phyloP scores from a whole-genome alignment of 768 basidiomycete species.

The Boletus vermiculosoides region DNA sequence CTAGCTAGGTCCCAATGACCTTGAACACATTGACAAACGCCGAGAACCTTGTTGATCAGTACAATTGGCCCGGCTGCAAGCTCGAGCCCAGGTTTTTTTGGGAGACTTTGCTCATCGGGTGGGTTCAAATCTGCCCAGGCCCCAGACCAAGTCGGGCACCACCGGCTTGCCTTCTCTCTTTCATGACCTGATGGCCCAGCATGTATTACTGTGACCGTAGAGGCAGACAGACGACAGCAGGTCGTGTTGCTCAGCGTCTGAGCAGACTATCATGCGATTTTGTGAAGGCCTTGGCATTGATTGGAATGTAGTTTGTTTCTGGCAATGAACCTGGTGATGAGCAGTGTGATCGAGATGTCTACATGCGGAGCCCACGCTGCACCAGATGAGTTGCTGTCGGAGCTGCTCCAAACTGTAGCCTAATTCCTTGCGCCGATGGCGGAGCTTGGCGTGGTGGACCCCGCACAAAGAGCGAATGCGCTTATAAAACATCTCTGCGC shows the following conservation, averaged over 20 bases:
- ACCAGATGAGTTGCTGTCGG: background rate
- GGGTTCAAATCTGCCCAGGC: background rate
- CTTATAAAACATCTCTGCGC: background rate
- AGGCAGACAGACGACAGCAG: background rate
- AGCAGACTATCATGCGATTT: background rate
- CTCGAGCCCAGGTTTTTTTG: background rate
- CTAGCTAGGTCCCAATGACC: background rate
- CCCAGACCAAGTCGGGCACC: background rate
- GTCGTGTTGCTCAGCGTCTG: background rate
- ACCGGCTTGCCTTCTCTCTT: background rate
- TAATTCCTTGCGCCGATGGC: background rate
- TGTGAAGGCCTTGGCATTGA: background rate
- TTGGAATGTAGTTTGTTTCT: background rate
- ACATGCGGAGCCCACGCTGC: background rate
- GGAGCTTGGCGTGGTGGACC: background rate
- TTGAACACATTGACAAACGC: background rate
- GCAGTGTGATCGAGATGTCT: background rate
- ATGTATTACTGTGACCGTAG: background rate
- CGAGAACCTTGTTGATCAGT: background rate
- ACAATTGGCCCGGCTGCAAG: background rate
- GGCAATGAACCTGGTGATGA: background rate
- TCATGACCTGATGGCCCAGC: background rate
- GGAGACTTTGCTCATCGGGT: background rate
- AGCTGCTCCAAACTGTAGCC: background rate
- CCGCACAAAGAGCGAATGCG: slow-evolving; percentile 12